phyloP scores from a whole-genome alignment of 345 rosid genomes.

The Angophora floribunda region DNA sequence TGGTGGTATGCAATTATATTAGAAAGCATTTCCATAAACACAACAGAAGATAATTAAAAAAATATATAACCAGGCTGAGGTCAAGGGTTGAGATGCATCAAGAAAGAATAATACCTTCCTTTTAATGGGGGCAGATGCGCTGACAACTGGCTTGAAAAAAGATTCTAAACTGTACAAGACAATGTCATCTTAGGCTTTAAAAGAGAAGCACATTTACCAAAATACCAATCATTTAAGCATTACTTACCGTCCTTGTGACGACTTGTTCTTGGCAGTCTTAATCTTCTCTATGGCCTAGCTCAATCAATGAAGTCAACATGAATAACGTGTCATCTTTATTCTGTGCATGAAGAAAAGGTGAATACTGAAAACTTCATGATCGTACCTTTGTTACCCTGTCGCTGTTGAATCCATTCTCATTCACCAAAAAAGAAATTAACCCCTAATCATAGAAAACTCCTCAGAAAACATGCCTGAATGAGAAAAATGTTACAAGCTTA shows the following conservation, averaged over 20 bases:
- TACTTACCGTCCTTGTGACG: slow-evolving; percentile 84
- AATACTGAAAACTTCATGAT: not conserved
- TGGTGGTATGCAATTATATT: not conserved
- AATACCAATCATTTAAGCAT: not conserved
- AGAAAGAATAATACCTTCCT: slow-evolving; percentile 51
- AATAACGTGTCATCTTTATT: not conserved
- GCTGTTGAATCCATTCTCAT: slow-evolving; percentile 86
- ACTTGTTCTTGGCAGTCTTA: slow-evolving; percentile 86
- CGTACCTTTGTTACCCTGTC: slow-evolving; percentile 84
- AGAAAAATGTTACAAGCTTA: not conserved
- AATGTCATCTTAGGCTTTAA: not conserved
- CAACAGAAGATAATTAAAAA: not conserved
- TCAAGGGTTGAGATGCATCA: not conserved
- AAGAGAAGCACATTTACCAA: not conserved
- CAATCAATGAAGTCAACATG: not conserved
- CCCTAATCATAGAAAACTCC: slow-evolving; percentile 1
- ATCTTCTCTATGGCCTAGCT: slow-evolving; percentile 86
- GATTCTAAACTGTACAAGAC: slow-evolving; percentile 56
- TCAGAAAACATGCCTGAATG: not conserved
- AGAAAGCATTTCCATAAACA: not conserved
- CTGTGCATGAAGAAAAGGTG: not conserved
- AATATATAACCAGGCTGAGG: not conserved
- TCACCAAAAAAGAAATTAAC: slow-evolving; percentile 49
- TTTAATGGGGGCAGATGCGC: slow-evolving; percentile 46
- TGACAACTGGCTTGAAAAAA: slow-evolving; percentile 69